Conservation (phyloP, 352 stramenopile species). For the Phytophthora colocasiae region DNA sequence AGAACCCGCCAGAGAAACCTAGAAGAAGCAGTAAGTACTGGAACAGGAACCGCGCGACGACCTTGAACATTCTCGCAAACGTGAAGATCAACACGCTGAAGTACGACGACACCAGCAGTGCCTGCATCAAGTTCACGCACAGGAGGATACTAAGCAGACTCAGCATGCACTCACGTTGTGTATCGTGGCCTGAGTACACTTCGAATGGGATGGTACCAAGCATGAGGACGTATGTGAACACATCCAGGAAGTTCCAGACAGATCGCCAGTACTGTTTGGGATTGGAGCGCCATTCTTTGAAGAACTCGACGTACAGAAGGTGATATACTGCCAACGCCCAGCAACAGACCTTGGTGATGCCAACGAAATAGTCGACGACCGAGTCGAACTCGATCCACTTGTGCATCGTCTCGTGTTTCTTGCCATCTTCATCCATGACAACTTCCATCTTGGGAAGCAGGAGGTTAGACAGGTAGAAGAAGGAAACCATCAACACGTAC, state of each 20-base stretch:
- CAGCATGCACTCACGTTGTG: slow-evolving; percentile 54
- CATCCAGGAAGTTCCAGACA: slow-evolving; percentile 61
- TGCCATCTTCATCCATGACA: slow-evolving; percentile 35
- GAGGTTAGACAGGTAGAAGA: slow-evolving; percentile 66
- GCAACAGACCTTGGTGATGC: slow-evolving; percentile 48
- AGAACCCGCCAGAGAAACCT: slow-evolving; percentile 55
- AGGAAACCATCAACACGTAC: slow-evolving; percentile 57
- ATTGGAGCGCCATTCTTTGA: slow-evolving; percentile 58
- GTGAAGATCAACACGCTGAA: slow-evolving; percentile 73
- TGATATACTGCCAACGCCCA: slow-evolving; percentile 59
- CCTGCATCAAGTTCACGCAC: slow-evolving; percentile 64
- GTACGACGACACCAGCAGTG: slow-evolving; percentile 59
- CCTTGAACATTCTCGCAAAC: slow-evolving; percentile 68
- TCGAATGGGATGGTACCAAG: slow-evolving; percentile 58
- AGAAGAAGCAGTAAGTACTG: slow-evolving; percentile 61
- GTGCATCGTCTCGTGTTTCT: slow-evolving; percentile 35
- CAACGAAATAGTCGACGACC: slow-evolving; percentile 50
- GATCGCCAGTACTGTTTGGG: slow-evolving; percentile 55
- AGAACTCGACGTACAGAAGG: slow-evolving; percentile 67
- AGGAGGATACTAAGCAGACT: slow-evolving; percentile 61
- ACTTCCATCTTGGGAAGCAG: slow-evolving; percentile 52
- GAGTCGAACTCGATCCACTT: slow-evolving; percentile 55
- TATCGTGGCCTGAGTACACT: slow-evolving; percentile 41
- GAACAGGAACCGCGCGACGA: slow-evolving; percentile 60
- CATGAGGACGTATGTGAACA: slow-evolving; percentile 59